Conservation (phyloP, 805 yeast genomes). For the Pichia cabralensis region DNA sequence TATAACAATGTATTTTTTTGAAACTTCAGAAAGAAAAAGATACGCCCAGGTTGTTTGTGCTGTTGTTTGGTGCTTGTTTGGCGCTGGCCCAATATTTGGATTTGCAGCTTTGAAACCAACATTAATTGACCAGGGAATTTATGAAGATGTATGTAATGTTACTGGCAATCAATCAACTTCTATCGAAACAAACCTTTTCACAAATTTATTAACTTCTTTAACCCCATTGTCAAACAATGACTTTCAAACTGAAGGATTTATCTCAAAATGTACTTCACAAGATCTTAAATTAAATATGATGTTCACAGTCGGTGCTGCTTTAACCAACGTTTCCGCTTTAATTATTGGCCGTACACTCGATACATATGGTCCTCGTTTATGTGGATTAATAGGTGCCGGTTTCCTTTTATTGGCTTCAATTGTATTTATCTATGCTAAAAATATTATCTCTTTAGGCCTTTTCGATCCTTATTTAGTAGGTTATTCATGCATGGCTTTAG, state of each 20-base stretch:
- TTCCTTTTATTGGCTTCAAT: conserved; percentile 37
- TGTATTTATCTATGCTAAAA: conserved; percentile 33
- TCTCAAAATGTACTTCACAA: conserved; percentile 39
- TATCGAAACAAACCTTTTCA: background rate
- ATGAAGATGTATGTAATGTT: conserved; percentile 30
- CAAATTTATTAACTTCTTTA: background rate
- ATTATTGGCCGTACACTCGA: conserved; percentile 41
- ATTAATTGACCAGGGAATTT: conserved; percentile 37
- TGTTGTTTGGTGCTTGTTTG: conserved; percentile 42
- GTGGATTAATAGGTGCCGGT: conserved; percentile 42
- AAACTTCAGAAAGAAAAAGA: conserved; percentile 22
- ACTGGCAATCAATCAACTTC: conserved; percentile 4
- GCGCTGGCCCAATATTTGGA: conserved; percentile 52
- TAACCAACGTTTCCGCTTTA: conserved; percentile 46
- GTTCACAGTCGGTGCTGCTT: conserved; percentile 48
- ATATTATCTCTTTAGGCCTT: conserved; percentile 10
- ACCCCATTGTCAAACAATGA: conserved; percentile 6
- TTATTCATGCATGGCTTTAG: conserved; percentile 43
- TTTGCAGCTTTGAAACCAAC: conserved; percentile 52
- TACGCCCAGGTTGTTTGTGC: conserved; percentile 39
- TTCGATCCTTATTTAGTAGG: conserved; percentile 46
- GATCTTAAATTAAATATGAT: conserved; percentile 48
- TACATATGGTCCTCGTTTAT: conserved; percentile 39
- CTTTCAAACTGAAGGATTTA: conserved; percentile 17
- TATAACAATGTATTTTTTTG: conserved; percentile 24